Conservation (phyloP, 495 filamentous ascomycete genomes). For the Paragyromitra xinjiangensis region DNA sequence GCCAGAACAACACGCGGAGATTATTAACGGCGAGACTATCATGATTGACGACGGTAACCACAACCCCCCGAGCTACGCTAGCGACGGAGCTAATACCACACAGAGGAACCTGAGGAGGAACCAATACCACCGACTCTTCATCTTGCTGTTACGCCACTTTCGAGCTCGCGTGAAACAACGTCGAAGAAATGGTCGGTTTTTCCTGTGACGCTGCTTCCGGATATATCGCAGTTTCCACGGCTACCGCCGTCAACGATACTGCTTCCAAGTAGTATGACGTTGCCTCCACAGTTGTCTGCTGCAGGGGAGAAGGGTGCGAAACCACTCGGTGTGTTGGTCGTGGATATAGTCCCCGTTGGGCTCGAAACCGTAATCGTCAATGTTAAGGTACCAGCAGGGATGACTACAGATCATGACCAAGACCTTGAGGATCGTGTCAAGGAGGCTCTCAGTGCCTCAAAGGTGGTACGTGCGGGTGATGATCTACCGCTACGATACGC, state of each 20-base stretch:
- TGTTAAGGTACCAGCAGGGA: slow-evolving; percentile 57
- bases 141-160: slow-evolving; percentile 79
- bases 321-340: slow-evolving; percentile 78
- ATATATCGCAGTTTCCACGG: slow-evolving; percentile 62
- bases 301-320: slow-evolving; percentile 66
- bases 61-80: neutral
- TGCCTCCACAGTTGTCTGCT: slow-evolving; percentile 71
- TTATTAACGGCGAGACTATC: slow-evolving; percentile 52
- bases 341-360: slow-evolving; percentile 80
- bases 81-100: slow-evolving; percentile 16
- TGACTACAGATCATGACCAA: slow-evolving; percentile 73
- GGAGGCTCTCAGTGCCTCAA: slow-evolving; percentile 78
- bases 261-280: slow-evolving; percentile 80
- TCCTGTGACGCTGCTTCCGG: slow-evolving; percentile 67
- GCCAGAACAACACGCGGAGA: slow-evolving; percentile 54
- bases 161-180: slow-evolving; percentile 68
- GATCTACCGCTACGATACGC: slow-evolving; percentile 86
- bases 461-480: slow-evolving; percentile 84
- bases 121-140: slow-evolving; percentile 56
- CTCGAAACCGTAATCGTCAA: slow-evolving; percentile 85
- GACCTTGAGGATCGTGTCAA: slow-evolving; percentile 73
- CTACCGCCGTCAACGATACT: slow-evolving; percentile 78
- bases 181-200: slow-evolving; percentile 79
- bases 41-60: slow-evolving; percentile 53
- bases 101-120: slow-evolving; percentile 55